Evolutionary conservation across 441 rosid species (phyloP).

Genomic region (Oxalis stricta): DNA sequence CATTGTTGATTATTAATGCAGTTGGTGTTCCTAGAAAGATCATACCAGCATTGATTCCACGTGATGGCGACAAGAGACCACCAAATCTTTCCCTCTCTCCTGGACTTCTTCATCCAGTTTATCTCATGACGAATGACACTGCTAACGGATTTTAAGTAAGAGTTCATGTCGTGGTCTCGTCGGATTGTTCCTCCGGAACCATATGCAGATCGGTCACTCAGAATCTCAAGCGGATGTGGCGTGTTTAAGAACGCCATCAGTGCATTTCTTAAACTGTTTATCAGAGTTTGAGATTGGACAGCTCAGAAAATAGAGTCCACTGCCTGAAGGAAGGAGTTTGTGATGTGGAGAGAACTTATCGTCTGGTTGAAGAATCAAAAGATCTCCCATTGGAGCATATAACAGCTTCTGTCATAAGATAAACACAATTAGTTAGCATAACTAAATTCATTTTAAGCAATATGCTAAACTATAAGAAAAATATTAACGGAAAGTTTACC

Average conservation of each 20-base stretch:
- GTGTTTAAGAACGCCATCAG: conserved; percentile 58
- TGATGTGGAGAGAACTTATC: conserved; percentile 80
- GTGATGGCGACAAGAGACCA: conserved; percentile 45
- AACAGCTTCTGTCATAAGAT: conserved; percentile 41
- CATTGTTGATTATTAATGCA: conserved; percentile 7
- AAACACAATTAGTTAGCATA: background rate
- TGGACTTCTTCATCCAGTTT: conserved; percentile 42
- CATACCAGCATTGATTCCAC: conserved; percentile 10
- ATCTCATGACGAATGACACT: conserved; percentile 61
- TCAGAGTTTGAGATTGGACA: conserved; percentile 33
- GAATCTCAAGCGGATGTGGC: conserved; percentile 91
- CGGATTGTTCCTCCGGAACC: conserved; percentile 74
- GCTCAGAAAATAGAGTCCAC: conserved; percentile 55
- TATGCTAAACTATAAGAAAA: background rate
- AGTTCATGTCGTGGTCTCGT: conserved; percentile 82
- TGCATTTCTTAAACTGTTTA: conserved; percentile 51
- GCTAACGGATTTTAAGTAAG: conserved; percentile 53
- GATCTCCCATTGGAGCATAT: conserved; percentile 88
- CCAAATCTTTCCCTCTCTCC: conserved; percentile 59
- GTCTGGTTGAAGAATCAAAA: conserved; percentile 85
- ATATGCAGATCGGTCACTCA: conserved; percentile 72
- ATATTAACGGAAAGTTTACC: conserved; percentile 23
- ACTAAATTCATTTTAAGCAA: background rate
- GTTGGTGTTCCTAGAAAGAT: conserved; percentile 17
- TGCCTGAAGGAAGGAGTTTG: conserved; percentile 75